Evolutionary conservation across 2,329 filamentous ascomycete species (phyloP).

Genomic region (Exophiala sp.): DNA sequence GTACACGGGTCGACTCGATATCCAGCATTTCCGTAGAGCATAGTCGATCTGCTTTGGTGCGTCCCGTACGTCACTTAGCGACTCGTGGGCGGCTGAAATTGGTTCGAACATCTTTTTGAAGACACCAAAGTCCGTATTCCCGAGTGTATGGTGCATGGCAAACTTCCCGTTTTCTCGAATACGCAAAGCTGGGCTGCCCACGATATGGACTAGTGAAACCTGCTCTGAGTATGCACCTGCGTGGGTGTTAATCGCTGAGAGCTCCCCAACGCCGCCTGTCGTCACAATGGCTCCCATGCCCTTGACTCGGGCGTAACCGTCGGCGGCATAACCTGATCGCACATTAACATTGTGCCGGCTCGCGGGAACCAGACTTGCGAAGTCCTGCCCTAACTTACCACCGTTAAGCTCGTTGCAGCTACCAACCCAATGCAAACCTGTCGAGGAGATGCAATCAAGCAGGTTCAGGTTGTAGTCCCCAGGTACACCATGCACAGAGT

Average conservation of each 20-base stretch:
- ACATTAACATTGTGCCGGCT: not conserved
- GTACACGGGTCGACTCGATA: constrained; percentile 54
- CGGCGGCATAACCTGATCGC: constrained; percentile 64
- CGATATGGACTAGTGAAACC: constrained; percentile 57
- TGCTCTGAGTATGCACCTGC: constrained; percentile 55
- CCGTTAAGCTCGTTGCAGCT: constrained; percentile 59
- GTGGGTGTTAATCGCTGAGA: constrained; percentile 33
- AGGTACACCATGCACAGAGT: constrained; percentile 51
- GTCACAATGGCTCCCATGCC: constrained; percentile 37
- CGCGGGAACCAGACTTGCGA: not conserved
- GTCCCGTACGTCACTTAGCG: not conserved
- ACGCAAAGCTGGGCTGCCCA: constrained; percentile 44
- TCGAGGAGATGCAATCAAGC: constrained; percentile 55
- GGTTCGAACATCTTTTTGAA: constrained; percentile 48
- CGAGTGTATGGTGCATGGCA: constrained; percentile 18
- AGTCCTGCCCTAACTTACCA: not conserved
- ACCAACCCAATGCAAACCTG: constrained; percentile 55
- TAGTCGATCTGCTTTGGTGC: constrained; percentile 52
- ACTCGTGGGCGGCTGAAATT: constrained; percentile 45
- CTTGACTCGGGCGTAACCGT: constrained; percentile 67
- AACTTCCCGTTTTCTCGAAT: constrained; percentile 46
- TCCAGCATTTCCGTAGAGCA: constrained; percentile 47
- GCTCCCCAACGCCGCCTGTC: constrained; percentile 52
- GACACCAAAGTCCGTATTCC: constrained; percentile 21
- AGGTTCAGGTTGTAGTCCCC: constrained; percentile 44